These are phyloP conservation scores for Diutina catenulata DNA, from an alignment of 1,139 yeast genomes.

Conservation along the genomic window DNA sequence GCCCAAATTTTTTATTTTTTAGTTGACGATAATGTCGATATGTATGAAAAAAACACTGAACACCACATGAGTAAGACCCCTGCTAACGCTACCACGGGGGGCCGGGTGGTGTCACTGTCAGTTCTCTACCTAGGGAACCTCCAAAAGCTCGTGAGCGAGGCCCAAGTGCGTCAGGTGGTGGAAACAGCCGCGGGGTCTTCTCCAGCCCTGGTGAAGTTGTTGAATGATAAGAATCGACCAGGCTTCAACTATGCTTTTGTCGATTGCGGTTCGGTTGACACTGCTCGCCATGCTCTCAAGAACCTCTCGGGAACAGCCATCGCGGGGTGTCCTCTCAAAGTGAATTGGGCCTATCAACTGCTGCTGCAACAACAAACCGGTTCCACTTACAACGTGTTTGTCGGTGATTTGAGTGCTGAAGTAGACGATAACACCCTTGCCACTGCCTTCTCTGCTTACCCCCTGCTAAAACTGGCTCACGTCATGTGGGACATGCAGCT, in stretches of 20 bases:
- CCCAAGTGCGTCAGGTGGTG: slow-evolving; percentile 47
- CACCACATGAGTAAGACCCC: slow-evolving; percentile 15
- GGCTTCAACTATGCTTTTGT: slow-evolving; percentile 79
- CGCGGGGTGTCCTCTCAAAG: slow-evolving; percentile 42
- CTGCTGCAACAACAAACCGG: slow-evolving; percentile 16
- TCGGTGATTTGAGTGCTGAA: slow-evolving; percentile 79
- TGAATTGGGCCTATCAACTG: slow-evolving; percentile 81
- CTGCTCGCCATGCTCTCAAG: slow-evolving; percentile 54
- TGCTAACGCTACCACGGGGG: slow-evolving; percentile 69
- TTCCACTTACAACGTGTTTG: slow-evolving; percentile 59
- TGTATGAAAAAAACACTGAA: not conserved
- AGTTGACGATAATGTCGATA: not conserved
- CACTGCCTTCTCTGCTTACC: slow-evolving; percentile 46
- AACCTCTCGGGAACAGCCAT: slow-evolving; percentile 46
- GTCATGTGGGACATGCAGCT: slow-evolving; percentile 98
- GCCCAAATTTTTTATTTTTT: slow-evolving; percentile 4
- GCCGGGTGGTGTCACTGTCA: slow-evolving; percentile 63
- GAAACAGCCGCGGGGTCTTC: slow-evolving; percentile 39
- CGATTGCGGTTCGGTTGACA: slow-evolving; percentile 48
- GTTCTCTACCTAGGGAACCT: slow-evolving; percentile 72
- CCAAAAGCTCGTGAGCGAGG: slow-evolving; percentile 55
- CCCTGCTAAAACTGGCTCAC: slow-evolving; percentile 68
- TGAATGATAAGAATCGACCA: slow-evolving; percentile 63
- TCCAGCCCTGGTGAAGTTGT: slow-evolving; percentile 37
- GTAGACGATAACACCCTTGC: slow-evolving; percentile 67